These are phyloP conservation scores for Trametes meyenii DNA, from an alignment of 768 basidiomycete genomes.

Conservation along the genomic window DNA sequence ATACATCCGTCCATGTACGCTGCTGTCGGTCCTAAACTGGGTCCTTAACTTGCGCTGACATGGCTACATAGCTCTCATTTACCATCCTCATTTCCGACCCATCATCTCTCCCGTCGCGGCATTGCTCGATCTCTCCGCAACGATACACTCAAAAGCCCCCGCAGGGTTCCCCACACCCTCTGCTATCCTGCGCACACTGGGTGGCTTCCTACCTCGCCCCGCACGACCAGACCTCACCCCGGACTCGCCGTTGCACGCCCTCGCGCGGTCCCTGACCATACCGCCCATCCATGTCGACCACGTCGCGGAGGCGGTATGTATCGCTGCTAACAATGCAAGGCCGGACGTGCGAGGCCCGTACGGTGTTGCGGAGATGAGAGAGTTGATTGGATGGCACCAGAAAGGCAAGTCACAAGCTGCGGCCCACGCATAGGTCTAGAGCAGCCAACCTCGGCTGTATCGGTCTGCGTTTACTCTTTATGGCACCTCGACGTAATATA, in stretches of 20 bases:
- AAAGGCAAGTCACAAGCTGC: slow-evolving; percentile 34
- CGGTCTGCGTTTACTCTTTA: too few relatives aligned
- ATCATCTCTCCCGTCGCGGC: slow-evolving; percentile 84
- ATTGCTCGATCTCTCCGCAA: slow-evolving; percentile 78
- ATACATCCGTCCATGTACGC: slow-evolving; percentile 87
- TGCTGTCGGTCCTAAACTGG: background rate
- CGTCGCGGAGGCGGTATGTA: slow-evolving; percentile 82
- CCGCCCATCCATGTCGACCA: slow-evolving; percentile 96
- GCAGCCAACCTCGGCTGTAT: background rate
- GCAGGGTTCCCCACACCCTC: slow-evolving; percentile 65
- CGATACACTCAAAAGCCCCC: slow-evolving; percentile 65
- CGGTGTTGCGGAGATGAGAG: slow-evolving; percentile 72
- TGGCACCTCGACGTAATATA: too few relatives aligned
- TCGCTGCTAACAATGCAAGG: slow-evolving; percentile 53
- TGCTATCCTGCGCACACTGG: slow-evolving; percentile 56
- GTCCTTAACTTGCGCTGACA: background rate
- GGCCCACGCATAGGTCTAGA: background rate
- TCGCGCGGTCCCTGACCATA: slow-evolving; percentile 80
- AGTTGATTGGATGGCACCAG: slow-evolving; percentile 68
- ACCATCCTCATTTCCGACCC: slow-evolving; percentile 94
- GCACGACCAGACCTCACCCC: slow-evolving; percentile 35
- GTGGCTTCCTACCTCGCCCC: slow-evolving; percentile 38
- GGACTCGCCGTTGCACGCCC: slow-evolving; percentile 57
- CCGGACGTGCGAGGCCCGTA: slow-evolving; percentile 61
- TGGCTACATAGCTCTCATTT: slow-evolving; percentile 76